Conservation (phyloP, 176 grass and related monocot species). For the Aegilops tauschii region DNA sequence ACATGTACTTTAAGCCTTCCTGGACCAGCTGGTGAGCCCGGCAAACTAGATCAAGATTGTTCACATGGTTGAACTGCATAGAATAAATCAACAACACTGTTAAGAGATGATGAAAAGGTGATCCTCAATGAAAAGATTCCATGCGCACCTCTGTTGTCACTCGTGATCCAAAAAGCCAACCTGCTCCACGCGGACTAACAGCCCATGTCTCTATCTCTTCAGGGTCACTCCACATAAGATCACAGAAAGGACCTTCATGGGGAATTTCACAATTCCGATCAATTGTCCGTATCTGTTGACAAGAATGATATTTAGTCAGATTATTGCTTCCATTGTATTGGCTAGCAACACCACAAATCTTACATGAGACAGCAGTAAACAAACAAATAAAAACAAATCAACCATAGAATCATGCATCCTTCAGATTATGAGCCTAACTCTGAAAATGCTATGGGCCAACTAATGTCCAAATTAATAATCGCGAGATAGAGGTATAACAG, state of each 20-base stretch:
- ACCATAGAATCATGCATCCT: background rate
- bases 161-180: conserved; percentile 94
- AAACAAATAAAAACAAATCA: background rate
- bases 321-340: conserved; percentile 12
- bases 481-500: too few relatives aligned
- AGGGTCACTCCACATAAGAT: conserved; percentile 99
- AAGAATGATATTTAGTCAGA: conserved; percentile 8
- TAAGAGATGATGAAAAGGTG: background rate
- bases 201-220: conserved; percentile 99
- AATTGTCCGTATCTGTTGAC: conserved; percentile 76
- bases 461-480: background rate
- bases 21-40: conserved; percentile 97
- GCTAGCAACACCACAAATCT: background rate
- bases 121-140: background rate
- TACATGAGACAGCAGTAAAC: background rate
- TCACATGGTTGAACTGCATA: conserved; percentile 92
- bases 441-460: background rate
- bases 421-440: background rate
- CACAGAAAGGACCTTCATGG: conserved; percentile 94
- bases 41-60: conserved; percentile 92
- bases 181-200: conserved; percentile 94
- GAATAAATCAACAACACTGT: background rate
- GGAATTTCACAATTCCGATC: conserved; percentile 99
- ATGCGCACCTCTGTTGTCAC: conserved; percentile 88
- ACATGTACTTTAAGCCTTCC: conserved; percentile 99